Conservation (phyloP, 768 basidiomycete species). For the Podaxis mareebaensis region DNA sequence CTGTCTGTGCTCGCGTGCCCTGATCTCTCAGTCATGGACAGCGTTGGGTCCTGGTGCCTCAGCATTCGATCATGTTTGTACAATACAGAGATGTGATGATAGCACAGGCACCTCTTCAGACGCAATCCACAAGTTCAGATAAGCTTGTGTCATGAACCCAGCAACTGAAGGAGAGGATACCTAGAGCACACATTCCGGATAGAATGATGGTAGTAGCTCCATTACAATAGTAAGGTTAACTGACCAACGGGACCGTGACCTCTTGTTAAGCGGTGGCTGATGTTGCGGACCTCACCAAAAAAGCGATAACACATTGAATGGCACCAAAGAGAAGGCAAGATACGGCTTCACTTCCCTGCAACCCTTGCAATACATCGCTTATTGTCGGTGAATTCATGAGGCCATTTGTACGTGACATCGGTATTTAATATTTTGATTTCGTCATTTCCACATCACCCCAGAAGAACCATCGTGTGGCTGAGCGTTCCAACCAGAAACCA, state of each 20-base stretch:
- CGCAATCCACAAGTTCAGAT: background rate
- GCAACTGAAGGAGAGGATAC: background rate
- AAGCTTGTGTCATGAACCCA: background rate
- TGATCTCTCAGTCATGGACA: background rate
- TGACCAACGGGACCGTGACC: too few species aligned
- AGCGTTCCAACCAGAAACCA: background rate
- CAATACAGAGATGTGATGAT: background rate
- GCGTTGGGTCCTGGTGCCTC: slow-evolving; percentile 4
- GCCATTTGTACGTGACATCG: slow-evolving; percentile 4
- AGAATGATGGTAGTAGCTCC: background rate
- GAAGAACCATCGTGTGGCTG: background rate
- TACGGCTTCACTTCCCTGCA: slow-evolving; percentile 2
- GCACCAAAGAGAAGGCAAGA: background rate
- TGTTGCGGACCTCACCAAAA: background rate
- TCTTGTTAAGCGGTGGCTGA: background rate
- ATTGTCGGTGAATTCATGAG: slow-evolving; percentile 10
- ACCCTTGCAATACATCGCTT: slow-evolving; percentile 2
- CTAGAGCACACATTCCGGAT: background rate
- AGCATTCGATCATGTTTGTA: background rate
- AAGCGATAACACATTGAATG: background rate
- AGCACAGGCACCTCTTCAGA: background rate
- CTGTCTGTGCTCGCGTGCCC: background rate
- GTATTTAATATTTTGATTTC: slow-evolving; percentile 14
- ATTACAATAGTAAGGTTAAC: too few species aligned
- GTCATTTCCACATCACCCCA: background rate